Percentiles rank a stretch among this genome's conserved stretches.
Conservation (phyloP, 2,329 filamentous ascomycete genomes). For the Fusarium pseudograminearum region DNA sequence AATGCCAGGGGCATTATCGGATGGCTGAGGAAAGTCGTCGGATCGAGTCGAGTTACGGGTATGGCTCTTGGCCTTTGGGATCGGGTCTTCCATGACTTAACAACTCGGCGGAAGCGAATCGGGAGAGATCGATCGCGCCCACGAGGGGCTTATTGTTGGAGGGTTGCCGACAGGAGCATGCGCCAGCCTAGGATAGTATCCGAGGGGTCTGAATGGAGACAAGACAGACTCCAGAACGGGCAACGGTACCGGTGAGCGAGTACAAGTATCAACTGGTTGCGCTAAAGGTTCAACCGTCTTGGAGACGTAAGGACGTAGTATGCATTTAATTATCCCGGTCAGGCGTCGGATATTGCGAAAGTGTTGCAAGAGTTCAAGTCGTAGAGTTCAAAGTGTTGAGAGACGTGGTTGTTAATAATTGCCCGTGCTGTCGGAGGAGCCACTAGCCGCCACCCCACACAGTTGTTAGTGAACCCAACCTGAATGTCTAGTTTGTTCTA, state of each 20-base stretch:
- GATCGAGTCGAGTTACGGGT: slow-evolving; percentile 42
- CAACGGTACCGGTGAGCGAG: slow-evolving; percentile 5
- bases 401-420: slow-evolving; percentile 46
- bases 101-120: slow-evolving; percentile 36
- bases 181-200: slow-evolving; percentile 25
- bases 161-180: slow-evolving; percentile 38
- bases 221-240: not conserved
- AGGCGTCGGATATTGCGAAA: not conserved
- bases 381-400: slow-evolving; percentile 39
- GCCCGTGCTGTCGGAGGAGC: slow-evolving; percentile 29
- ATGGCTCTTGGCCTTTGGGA: slow-evolving; percentile 43
- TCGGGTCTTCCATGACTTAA: slow-evolving; percentile 46
- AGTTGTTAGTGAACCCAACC: slow-evolving; percentile 20
- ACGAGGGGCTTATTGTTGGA: slow-evolving; percentile 47
- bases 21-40: slow-evolving; percentile 47
- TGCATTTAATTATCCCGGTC: not conserved
- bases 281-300: not conserved
- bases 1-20: slow-evolving; percentile 71
- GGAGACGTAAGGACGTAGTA: not conserved
- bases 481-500: not conserved
- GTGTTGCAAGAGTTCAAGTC: slow-evolving; percentile 12
- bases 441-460: slow-evolving; percentile 43
- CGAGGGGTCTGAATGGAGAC: slow-evolving; percentile 28
- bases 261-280: not conserved
- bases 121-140: slow-evolving; percentile 44